Percentiles rank a stretch among this genome's conserved stretches.
phyloP scores from a whole-genome alignment of 305 asterid genomes.

The Solanum chacoense region DNA sequence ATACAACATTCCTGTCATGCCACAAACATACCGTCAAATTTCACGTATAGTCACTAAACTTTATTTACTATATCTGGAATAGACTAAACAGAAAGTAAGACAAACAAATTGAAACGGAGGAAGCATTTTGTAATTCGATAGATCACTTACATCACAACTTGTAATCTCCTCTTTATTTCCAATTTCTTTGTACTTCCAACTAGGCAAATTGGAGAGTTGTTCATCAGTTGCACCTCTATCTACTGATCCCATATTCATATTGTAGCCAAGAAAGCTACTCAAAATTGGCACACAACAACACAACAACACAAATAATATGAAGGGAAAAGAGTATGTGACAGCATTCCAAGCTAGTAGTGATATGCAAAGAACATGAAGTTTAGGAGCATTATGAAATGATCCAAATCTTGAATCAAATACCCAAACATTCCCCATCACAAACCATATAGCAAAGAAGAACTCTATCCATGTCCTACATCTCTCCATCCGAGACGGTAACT shows the following conservation, averaged over 20 bases:
- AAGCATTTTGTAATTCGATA: background rate
- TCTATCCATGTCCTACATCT: slow-evolving; percentile 58
- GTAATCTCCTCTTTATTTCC: slow-evolving; percentile 18
- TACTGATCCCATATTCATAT: slow-evolving; percentile 61
- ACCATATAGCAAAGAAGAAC: slow-evolving; percentile 86
- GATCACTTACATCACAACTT: slow-evolving; percentile 30
- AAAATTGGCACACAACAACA: slow-evolving; percentile 77
- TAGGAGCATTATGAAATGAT: slow-evolving; percentile 53
- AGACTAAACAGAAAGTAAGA: background rate
- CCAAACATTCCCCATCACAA: slow-evolving; percentile 94
- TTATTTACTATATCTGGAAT: background rate
- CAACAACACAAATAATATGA: slow-evolving; percentile 58
- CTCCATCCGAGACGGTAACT: slow-evolving; percentile 37
- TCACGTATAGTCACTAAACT: background rate
- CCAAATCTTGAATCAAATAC: slow-evolving; percentile 76
- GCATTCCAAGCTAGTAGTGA: slow-evolving; percentile 80
- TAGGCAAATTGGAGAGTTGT: slow-evolving; percentile 45
- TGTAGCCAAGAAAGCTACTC: slow-evolving; percentile 68
- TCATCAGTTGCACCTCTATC: slow-evolving; percentile 77
- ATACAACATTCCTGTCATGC: slow-evolving; percentile 72
- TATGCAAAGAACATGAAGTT: slow-evolving; percentile 75
- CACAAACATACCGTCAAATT: background rate
- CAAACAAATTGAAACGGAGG: background rate
- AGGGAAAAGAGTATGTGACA: slow-evolving; percentile 81
- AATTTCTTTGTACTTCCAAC: slow-evolving; percentile 50